Percentiles rank a stretch among this genome's conserved stretches.
phyloP scores from a whole-genome alignment of 768 basidiomycete genomes.

The Mycena epipterygia region DNA sequence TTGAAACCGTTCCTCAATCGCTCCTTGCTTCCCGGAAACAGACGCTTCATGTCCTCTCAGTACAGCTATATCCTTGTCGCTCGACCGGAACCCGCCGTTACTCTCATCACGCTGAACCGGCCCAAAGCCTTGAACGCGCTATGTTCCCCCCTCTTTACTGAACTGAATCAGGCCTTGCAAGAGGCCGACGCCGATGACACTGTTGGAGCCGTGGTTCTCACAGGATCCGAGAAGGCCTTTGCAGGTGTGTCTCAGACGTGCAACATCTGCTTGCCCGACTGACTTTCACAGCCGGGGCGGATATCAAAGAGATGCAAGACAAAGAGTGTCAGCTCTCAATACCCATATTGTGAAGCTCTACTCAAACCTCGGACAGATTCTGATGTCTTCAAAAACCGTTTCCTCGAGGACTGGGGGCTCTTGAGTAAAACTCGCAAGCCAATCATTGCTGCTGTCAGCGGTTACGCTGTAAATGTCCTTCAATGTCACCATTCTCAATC shows the following conservation, averaged over 20 bases:
- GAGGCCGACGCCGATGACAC: conserved; percentile 78
- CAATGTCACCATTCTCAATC: neutral
- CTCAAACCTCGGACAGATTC: conserved; percentile 61
- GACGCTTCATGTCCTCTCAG: conserved; percentile 67
- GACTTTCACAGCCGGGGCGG: conserved; percentile 82
- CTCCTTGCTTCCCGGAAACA: conserved; percentile 3
- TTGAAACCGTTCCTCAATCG: conserved; percentile 16
- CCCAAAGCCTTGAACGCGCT: conserved; percentile 94
- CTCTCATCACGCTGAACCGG: conserved; percentile 90
- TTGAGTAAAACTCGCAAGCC: conserved; percentile 87
- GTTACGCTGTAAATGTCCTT: conserved; percentile 82
- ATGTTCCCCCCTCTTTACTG: conserved; percentile 81
- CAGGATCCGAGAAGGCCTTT: conserved; percentile 93
- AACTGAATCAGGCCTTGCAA: conserved; percentile 83
- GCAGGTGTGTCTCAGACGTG: conserved; percentile 74
- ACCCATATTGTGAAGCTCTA: neutral
- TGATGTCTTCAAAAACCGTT: conserved; percentile 90
- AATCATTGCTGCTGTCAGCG: conserved; percentile 95
- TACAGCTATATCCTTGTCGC: conserved; percentile 81
- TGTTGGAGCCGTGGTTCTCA: conserved; percentile 90
- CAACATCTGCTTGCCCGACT: conserved; percentile 5
- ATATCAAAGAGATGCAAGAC: conserved; percentile 99
- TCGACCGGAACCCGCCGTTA: conserved; percentile 74
- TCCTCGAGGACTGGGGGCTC: conserved; percentile 87
- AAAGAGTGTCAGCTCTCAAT: conserved; percentile 76